These are phyloP conservation scores for Aspergillus fumigatus DNA, from an alignment of 2,329 filamentous ascomycete genomes.

Conservation along the genomic window DNA sequence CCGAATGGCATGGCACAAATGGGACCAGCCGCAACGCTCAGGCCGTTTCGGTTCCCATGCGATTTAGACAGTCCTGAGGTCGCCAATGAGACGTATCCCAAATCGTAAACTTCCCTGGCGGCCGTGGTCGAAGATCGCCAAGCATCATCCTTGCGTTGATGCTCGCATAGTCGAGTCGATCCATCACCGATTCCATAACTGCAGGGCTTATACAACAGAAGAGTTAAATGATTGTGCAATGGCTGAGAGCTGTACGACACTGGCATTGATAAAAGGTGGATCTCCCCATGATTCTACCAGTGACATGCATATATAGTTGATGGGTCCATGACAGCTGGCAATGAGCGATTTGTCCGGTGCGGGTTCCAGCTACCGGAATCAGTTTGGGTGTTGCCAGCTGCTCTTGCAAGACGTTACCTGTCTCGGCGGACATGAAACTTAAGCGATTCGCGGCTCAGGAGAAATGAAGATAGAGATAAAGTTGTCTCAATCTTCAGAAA, in stretches of 20 bases:
- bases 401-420: background rate
- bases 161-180: conserved; percentile 6
- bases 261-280: background rate
- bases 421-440: background rate
- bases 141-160: conserved; percentile 4
- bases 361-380: background rate
- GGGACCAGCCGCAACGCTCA: background rate
- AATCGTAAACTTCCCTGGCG: conserved; percentile 5
- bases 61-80: background rate
- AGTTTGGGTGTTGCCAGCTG: background rate
- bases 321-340: conserved; percentile 13
- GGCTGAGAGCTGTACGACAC: background rate
- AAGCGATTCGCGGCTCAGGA: background rate
- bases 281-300: background rate
- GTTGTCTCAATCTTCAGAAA: background rate
- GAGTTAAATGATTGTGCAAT: background rate
- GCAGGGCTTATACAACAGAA: background rate
- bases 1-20: background rate
- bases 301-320: conserved; percentile 1
- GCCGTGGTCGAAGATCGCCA: background rate
- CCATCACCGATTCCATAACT: background rate
- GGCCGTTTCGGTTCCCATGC: background rate
- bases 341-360: conserved; percentile 9
- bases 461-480: background rate
- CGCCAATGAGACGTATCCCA: background rate